Conservation (phyloP, 2,329 filamentous ascomycete species). For the Alternaria alternata region DNA sequence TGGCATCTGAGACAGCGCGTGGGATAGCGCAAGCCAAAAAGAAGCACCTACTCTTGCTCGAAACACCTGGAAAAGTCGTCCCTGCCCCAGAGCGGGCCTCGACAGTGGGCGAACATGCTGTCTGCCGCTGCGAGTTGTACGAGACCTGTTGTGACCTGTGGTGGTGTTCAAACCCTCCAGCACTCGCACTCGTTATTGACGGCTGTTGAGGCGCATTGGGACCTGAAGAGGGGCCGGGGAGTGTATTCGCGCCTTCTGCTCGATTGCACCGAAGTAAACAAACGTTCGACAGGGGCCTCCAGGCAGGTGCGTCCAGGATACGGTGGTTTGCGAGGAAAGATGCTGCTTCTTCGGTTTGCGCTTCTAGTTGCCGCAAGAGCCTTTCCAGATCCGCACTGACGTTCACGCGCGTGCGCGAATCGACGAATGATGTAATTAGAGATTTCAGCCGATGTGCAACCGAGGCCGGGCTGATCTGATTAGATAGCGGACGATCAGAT, state of each 20-base stretch:
- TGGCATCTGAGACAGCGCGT: conserved; percentile 3
- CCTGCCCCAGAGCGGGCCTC: conserved; percentile 65
- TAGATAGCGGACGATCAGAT: background rate
- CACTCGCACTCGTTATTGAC: conserved; percentile 26
- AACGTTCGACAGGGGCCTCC: background rate
- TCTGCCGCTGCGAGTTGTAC: conserved; percentile 16
- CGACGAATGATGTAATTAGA: conserved; percentile 18
- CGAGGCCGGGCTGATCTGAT: conserved; percentile 6
- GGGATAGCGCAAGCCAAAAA: conserved; percentile 1
- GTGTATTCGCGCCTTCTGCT: conserved; percentile 1
- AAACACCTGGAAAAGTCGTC: conserved; percentile 72
- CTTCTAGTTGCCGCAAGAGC: conserved; percentile 16
- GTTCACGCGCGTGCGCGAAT: conserved; percentile 15
- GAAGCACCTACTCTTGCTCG: conserved; percentile 68
- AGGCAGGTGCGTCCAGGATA: background rate
- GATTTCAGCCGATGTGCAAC: conserved; percentile 2
- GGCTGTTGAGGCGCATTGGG: conserved; percentile 26
- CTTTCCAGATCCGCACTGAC: conserved; percentile 19
- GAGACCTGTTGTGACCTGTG: conserved; percentile 16
- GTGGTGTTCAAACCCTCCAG: conserved; percentile 23
- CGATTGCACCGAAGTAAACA: conserved; percentile 7
- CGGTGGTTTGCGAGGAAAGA: conserved; percentile 5
- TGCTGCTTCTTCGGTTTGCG: conserved; percentile 8
- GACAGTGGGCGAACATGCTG: conserved; percentile 65
- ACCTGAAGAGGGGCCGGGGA: conserved; percentile 6